phyloP scores from a whole-genome alignment of 2,329 filamentous ascomycete genomes.

The Paecilomyces sp. region DNA sequence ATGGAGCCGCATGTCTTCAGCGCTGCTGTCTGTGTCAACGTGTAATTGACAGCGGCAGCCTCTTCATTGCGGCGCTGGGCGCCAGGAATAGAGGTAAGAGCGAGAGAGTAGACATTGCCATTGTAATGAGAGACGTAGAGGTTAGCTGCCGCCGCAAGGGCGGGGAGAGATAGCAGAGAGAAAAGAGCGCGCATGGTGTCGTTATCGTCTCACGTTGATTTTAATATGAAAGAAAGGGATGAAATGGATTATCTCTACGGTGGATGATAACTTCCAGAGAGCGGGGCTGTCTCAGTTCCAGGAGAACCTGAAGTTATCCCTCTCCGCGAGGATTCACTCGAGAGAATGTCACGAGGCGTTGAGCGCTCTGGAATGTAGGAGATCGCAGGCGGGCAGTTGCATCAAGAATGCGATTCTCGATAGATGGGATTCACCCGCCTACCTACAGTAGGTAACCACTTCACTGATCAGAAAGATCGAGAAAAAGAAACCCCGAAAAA shows the following conservation, averaged over 20 bases:
- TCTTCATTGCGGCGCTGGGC: neutral
- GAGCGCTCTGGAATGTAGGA: neutral
- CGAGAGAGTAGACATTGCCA: conserved; percentile 27
- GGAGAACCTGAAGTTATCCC: neutral
- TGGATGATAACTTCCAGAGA: neutral
- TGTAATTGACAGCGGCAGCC: conserved; percentile 13
- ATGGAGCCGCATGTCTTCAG: conserved; percentile 25
- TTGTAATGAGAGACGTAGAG: conserved; percentile 34
- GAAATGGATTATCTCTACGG: neutral
- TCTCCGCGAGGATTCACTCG: neutral
- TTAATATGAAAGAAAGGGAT: neutral
- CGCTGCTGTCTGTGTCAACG: conserved; percentile 15
- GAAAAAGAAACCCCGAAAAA: too few species aligned
- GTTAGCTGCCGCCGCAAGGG: conserved; percentile 2
- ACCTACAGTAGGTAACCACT: too few species aligned
- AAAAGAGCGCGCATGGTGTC: neutral
- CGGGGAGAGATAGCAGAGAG: conserved; percentile 1
- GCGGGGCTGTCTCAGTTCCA: neutral
- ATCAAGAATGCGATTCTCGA: too few species aligned
- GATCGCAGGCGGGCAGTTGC: neutral
- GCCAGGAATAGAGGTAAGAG: conserved; percentile 9
- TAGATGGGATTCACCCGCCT: too few species aligned
- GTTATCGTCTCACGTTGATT: neutral
- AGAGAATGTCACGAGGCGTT: neutral
- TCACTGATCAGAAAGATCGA: too few species aligned